Percentiles rank a stretch among this genome's conserved stretches.
Conservation (phyloP, 2,329 filamentous ascomycete species). For the Bertia moriformis region DNA sequence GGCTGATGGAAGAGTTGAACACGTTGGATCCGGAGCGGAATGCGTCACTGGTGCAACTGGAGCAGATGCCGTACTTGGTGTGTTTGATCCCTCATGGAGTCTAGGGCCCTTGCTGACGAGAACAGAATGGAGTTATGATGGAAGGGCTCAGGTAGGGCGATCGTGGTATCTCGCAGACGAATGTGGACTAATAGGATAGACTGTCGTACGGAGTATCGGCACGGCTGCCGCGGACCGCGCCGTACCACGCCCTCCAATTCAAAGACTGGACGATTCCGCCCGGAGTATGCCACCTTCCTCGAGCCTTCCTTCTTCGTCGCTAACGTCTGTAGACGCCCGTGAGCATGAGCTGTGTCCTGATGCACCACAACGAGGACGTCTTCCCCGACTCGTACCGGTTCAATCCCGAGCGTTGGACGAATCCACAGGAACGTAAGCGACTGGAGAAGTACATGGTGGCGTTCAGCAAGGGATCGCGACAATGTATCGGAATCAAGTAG, state of each 20-base stretch:
- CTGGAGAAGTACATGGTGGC: constrained; percentile 9
- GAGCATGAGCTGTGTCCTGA: constrained; percentile 8
- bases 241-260: constrained; percentile 5
- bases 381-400: constrained; percentile 15
- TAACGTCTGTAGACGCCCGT: constrained; percentile 7
- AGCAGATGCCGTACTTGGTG: constrained; percentile 17
- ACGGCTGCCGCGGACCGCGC: constrained; percentile 7
- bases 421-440: constrained; percentile 5
- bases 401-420: constrained; percentile 16
- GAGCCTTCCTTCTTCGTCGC: not conserved
- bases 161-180: constrained; percentile 9
- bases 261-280: constrained; percentile 7
- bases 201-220: constrained; percentile 13
- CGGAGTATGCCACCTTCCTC: constrained; percentile 4
- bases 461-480: constrained; percentile 8
- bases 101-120: not conserved
- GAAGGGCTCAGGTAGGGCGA: not conserved
- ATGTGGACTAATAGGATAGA: constrained; percentile 4
- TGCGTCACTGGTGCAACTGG: not conserved
- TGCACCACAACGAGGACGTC: constrained; percentile 10
- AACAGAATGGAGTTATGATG: not conserved
- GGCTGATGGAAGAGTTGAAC: not conserved
- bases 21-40: not conserved
- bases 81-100: not conserved
- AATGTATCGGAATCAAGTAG: constrained; percentile 7